Evolutionary conservation across 2,329 filamentous ascomycete species (phyloP), one percentile per base, ranked within the genome.

Genomic region (Lecanicillium sp.): DNA sequence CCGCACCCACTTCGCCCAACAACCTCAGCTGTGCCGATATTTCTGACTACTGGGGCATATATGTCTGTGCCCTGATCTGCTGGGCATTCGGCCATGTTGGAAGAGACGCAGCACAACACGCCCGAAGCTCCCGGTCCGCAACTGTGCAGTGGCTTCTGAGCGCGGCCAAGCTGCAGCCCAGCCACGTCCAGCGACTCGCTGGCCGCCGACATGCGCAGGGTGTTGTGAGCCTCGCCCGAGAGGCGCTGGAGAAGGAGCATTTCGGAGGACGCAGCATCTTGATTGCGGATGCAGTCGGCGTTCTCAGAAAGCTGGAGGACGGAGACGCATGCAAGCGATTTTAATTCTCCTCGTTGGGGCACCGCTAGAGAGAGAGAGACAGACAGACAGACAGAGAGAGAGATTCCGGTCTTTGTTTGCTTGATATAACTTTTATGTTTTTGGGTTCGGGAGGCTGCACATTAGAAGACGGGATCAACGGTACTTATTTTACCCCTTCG

Each of bases 31-130:
- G 22, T 25, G 11, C 22, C 22, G 63, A 68, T 37, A 58, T 76
- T 30, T 68, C 66, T 2, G 65, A 72, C 44, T 74, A 71, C 49
- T 77, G 72, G 72, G 67, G 60, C 22, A 49, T 77, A 35, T 78
- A 79, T 48, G 68, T 72, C 7, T 77, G 72, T 44, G 61, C 71
- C 7, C 61, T 80, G 36, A 71, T 79, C 46, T 77, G 71, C 58
- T 80, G 76, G 76, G 72, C 74, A 1, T 73, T 70, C 46, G 65
- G 66, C 3, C 60, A 71, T 41, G 43, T 44, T 8, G 46, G 47
- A 28, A 29, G 32, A 33, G 27, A 52, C 46, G 42, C 44, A 42
- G 46, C 34, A 44, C 41, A 43, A 36, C 29, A 45, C 32, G 18
- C 46, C 44, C 29, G 34, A 44, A 31, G 48, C 46, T 53, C 48